Conservation (phyloP, 2,329 filamentous ascomycete genomes). For the Paracorniculantispora psalliotae region DNA sequence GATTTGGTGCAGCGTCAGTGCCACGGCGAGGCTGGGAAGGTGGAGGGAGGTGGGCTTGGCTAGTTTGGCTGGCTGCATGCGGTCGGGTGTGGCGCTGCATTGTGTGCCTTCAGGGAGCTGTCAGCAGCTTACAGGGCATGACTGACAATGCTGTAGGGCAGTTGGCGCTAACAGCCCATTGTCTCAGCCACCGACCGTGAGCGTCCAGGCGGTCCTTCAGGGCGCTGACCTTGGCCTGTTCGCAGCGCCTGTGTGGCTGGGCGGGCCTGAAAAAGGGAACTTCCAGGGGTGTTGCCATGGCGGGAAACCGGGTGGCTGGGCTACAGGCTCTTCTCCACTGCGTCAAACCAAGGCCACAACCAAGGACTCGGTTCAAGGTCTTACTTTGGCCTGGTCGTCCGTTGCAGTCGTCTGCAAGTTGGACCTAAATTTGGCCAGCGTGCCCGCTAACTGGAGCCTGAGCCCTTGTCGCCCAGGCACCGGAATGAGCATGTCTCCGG, state of each 20-base stretch:
- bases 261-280: not conserved
- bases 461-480: constrained; percentile 1
- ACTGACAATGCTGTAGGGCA: not conserved
- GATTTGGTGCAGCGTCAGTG: constrained; percentile 8
- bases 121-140: not conserved
- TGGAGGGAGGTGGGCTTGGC: not conserved
- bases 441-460: constrained; percentile 2
- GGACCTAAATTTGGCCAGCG: not conserved
- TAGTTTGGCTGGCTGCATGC: not conserved
- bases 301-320: constrained; percentile 7
- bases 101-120: not conserved
- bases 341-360: not conserved
- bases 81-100: not conserved
- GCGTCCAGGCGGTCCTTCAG: not conserved
- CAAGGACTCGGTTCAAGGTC: not conserved
- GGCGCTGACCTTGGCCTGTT: not conserved
- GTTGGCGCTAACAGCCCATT: not conserved
- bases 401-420: no score
- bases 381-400: no score
- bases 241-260: not conserved
- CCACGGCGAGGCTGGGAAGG: constrained; percentile 5
- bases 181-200: not conserved
- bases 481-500: not conserved
- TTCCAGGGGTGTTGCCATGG: not conserved
- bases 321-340: not conserved